These are phyloP conservation scores for Kentomonas sorsogonicus DNA, from an alignment of 208 protist genomes.

Conservation along the genomic window DNA sequence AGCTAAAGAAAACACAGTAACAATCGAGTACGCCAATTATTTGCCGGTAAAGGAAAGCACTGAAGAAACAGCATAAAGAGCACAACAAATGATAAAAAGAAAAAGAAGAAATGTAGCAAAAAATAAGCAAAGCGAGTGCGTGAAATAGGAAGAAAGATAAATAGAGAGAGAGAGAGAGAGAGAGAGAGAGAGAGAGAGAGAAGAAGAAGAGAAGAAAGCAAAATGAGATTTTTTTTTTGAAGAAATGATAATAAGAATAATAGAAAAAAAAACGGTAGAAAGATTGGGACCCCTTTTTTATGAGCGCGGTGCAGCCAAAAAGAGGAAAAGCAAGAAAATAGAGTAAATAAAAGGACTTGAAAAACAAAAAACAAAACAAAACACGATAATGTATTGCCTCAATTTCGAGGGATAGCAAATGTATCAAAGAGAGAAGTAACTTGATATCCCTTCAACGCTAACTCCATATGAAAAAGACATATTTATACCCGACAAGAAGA, in stretches of 20 bases:
- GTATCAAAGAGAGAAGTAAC: too few relatives aligned
- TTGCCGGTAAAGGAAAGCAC: neutral
- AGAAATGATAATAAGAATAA: constrained; percentile 9
- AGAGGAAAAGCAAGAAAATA: too few relatives aligned
- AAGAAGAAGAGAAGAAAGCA: constrained; percentile 8
- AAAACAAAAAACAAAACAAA: constrained; percentile 18
- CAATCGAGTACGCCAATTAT: constrained; percentile 1
- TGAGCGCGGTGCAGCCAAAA: too few relatives aligned
- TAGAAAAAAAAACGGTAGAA: constrained; percentile 15
- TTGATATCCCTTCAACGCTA: too few relatives aligned
- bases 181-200: constrained; percentile 6
- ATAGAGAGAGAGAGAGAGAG: constrained; percentile 7
- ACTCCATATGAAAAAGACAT: neutral
- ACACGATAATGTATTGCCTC: constrained; percentile 8
- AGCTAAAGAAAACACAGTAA: neutral
- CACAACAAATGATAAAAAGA: constrained; percentile 5
- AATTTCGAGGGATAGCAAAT: neutral
- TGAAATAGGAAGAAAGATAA: constrained; percentile 12
- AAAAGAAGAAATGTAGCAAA: neutral
- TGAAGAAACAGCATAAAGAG: neutral
- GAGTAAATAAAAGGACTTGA: constrained; percentile 14
- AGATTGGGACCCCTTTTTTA: constrained; percentile 7
- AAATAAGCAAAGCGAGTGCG: constrained; percentile 4
- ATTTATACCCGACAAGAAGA: neutral
- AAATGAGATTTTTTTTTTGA: neutral